phyloP scores from a whole-genome alignment of 352 stramenopile genomes.

The Phytophthora pini region DNA sequence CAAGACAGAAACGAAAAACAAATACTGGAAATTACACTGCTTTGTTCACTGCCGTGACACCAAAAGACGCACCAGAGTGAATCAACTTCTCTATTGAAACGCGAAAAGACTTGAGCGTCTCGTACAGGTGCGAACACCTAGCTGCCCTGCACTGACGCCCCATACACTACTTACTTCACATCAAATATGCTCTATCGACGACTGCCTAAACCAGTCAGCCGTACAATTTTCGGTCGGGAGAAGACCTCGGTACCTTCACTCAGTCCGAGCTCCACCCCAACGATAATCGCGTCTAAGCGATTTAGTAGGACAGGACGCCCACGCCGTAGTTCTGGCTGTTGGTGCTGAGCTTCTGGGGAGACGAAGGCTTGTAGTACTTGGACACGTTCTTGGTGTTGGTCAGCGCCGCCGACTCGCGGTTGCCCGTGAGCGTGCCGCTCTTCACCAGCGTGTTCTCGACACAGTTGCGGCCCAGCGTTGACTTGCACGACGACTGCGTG shows the following conservation, averaged over 20 bases:
- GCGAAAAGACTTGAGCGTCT: conserved; percentile 3
- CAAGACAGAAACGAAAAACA: no score
- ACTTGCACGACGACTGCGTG: conserved; percentile 23
- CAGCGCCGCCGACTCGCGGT: conserved; percentile 18
- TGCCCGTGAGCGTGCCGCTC: conserved; percentile 17
- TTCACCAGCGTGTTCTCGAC: conserved; percentile 32
- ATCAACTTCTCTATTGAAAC: conserved; percentile 5
- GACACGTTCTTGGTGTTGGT: conserved; percentile 24
- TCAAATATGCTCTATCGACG: conserved; percentile 8
- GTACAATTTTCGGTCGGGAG: background rate
- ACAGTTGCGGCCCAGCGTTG: conserved; percentile 36
- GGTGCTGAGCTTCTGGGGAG: conserved; percentile 16
- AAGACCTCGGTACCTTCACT: conserved; percentile 9
- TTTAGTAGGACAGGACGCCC: conserved; percentile 5
- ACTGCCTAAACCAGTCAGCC: background rate
- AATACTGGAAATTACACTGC: no score
- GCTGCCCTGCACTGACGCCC: background rate
- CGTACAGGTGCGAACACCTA: background rate
- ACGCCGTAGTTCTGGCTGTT: conserved; percentile 33
- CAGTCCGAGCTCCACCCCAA: background rate
- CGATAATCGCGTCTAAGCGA: background rate
- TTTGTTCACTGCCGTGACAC: no score
- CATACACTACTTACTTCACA: conserved; percentile 6
- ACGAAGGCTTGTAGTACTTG: conserved; percentile 12
- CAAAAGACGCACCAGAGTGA: no score